Percentiles rank a stretch among this genome's conserved stretches.
Conservation (phyloP, 1,284 basidiomycete genomes). For the Termitomyces sp. region DNA sequence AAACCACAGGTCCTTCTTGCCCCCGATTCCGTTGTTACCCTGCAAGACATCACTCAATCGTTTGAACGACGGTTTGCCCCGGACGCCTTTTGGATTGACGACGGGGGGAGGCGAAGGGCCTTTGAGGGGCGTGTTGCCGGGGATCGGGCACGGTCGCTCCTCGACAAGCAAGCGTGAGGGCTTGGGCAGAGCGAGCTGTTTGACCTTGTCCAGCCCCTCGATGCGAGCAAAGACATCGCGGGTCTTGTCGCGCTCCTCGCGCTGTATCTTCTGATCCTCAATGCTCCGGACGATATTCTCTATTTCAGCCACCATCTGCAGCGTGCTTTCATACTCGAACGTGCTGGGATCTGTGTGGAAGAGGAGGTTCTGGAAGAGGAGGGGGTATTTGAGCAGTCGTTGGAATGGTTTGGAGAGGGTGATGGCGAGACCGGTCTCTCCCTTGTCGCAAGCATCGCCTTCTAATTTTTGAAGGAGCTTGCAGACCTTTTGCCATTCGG, state of each 20-base stretch:
- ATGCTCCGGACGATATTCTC: slow-evolving; percentile 94
- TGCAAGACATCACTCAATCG: slow-evolving; percentile 79
- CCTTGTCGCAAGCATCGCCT: slow-evolving; percentile 74
- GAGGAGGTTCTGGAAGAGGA: slow-evolving; percentile 96
- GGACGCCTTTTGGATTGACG: slow-evolving; percentile 50
- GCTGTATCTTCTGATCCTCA: slow-evolving; percentile 95
- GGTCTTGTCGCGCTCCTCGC: slow-evolving; percentile 92
- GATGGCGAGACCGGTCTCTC: slow-evolving; percentile 91
- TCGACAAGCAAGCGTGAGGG: slow-evolving; percentile 83
- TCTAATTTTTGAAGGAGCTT: slow-evolving; percentile 73
- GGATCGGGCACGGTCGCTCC: slow-evolving; percentile 55
- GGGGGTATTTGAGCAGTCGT: slow-evolving; percentile 91
- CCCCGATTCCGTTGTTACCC: slow-evolving; percentile 49
- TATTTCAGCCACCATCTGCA: slow-evolving; percentile 95
- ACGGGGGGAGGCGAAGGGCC: slow-evolving; percentile 50
- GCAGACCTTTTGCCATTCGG: slow-evolving; percentile 73
- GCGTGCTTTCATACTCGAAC: slow-evolving; percentile 93
- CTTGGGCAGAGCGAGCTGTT: slow-evolving; percentile 83
- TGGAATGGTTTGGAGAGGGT: slow-evolving; percentile 97
- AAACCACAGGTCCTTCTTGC: slow-evolving; percentile 88
- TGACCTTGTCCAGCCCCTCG: slow-evolving; percentile 89
- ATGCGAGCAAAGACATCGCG: slow-evolving; percentile 94
- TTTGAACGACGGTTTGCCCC: slow-evolving; percentile 79
- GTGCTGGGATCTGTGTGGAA: slow-evolving; percentile 96
- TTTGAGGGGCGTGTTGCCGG: slow-evolving; percentile 29